Percentiles rank a stretch among this genome's conserved stretches.
phyloP scores from a whole-genome alignment of 345 rosid genomes.

The Combretum micranthum region DNA sequence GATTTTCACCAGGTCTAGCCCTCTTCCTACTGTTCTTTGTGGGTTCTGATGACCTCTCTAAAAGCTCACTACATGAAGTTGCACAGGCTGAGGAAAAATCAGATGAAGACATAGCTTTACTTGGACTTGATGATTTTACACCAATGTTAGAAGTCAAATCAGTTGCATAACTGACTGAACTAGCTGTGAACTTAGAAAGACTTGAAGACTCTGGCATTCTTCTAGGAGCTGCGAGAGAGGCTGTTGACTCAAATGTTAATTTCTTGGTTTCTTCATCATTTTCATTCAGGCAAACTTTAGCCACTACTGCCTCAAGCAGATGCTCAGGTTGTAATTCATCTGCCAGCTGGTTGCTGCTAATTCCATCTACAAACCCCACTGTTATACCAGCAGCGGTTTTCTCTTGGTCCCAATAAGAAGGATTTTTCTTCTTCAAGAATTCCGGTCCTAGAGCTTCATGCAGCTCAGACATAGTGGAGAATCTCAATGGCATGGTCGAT shows the following conservation, averaged over 20 bases:
- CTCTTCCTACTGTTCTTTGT: slow-evolving; percentile 65
- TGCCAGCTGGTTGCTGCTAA: slow-evolving; percentile 49
- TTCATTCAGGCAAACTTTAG: slow-evolving; percentile 49
- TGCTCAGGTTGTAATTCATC: slow-evolving; percentile 56
- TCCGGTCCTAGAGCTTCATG: slow-evolving; percentile 79
- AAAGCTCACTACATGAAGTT: slow-evolving; percentile 56
- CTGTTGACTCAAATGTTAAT: slow-evolving; percentile 38
- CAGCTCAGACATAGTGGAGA: slow-evolving; percentile 67
- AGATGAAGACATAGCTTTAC: slow-evolving; percentile 54
- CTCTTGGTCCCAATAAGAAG: slow-evolving; percentile 32
- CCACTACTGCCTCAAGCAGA: slow-evolving; percentile 90
- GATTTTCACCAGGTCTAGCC: slow-evolving; percentile 80
- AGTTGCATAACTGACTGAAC: slow-evolving; percentile 40
- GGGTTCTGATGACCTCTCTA: slow-evolving; percentile 53
- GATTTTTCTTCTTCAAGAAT: slow-evolving; percentile 32
- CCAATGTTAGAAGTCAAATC: slow-evolving; percentile 32
- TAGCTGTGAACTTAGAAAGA: slow-evolving; percentile 28
- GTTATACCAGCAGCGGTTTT: slow-evolving; percentile 37
- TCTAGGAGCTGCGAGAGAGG: slow-evolving; percentile 43
- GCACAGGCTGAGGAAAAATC: slow-evolving; percentile 70
- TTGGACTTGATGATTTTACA: slow-evolving; percentile 45
- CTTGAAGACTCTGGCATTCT: slow-evolving; percentile 42
- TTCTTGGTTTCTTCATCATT: slow-evolving; percentile 45
- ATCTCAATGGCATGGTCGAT: slow-evolving; percentile 33
- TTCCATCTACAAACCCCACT: slow-evolving; percentile 38